Evolutionary conservation across 75 land plant genomes (phyloP), one percentile per base, ranked within the genome.

Genomic region (Pinus albicaulis): DNA sequence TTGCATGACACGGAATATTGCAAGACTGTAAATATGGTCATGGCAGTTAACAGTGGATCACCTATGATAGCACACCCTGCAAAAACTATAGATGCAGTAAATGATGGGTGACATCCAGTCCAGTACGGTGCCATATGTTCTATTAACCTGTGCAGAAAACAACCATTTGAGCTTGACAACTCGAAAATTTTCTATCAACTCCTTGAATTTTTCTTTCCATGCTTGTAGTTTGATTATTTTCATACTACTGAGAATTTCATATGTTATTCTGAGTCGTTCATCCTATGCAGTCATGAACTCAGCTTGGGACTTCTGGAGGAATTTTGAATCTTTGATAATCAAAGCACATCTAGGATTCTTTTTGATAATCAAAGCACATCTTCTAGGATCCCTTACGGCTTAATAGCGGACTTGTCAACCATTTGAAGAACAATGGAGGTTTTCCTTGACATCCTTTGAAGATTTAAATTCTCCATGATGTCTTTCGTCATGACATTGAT

Each of bases 1-100:
- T 62, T 91, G 93, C 7, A 95, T 73, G 84, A 92, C 84, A 23
- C 84, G 34, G 73, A 92, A 91, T 0, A 93, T 95, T 17, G 98
- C 96, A 65, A 95, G 62, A 96, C 93, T 34, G 98, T 89, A 36
- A 95, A 71, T 4, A 95, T 87, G 69, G 80, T 80, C 16, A 93
- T 96, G 23, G 93, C 82, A 20, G 90, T 91, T 7, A 95, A 92
- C 56, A 31, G 31, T 2, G 80, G 88, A 34, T 87, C 81, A 4
- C 90, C 98, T 80, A 95, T 87, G n/a, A 82, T 66, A n/a, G 87
- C 70, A 57, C 92, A 91, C 2, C 87, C 63, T 4, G 92, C 92
- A 84, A 31, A 31, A 31, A 31, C 1, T 2, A 31, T 31, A 31
- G 31, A 31, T 31, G 31, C 31, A 31, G 31, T 31, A 31, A 31